These are phyloP conservation scores for Flaveria brownii DNA, from an alignment of 129 eudicot species.

Conservation along the genomic window DNA sequence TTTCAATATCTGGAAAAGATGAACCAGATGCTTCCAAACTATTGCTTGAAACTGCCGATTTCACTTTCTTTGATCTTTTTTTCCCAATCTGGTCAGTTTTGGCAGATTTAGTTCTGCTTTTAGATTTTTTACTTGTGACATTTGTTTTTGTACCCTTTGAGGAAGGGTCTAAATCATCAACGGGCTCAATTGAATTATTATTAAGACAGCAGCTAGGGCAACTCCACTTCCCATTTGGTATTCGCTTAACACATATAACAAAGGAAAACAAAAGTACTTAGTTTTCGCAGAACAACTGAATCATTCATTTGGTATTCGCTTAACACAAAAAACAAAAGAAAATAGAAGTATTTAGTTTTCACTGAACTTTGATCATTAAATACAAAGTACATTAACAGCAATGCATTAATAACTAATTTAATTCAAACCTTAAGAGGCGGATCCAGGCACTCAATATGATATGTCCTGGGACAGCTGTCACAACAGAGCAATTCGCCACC, in stretches of 20 bases:
- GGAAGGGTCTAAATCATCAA: slow-evolving; percentile 33
- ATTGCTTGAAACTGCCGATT: slow-evolving; percentile 25
- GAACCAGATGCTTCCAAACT: slow-evolving; percentile 27
- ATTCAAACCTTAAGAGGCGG: slow-evolving; percentile 83
- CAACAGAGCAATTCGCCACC: slow-evolving; percentile 92
- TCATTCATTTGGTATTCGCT: too few species aligned
- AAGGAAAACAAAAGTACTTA: slow-evolving; percentile 9
- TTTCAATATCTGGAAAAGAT: slow-evolving; percentile 31
- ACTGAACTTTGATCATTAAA: neutral
- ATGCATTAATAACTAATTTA: slow-evolving; percentile 9
- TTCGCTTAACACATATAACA: slow-evolving; percentile 40
- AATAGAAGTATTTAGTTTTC: slow-evolving; percentile 3
- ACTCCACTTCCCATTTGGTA: slow-evolving; percentile 82
- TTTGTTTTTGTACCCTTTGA: slow-evolving; percentile 60
- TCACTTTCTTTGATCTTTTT: slow-evolving; percentile 50
- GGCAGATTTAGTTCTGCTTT: slow-evolving; percentile 41
- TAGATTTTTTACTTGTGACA: slow-evolving; percentile 45
- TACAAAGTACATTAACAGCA: neutral
- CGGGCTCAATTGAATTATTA: slow-evolving; percentile 29
- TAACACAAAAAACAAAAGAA: slow-evolving; percentile 18
- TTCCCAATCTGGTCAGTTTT: slow-evolving; percentile 45
- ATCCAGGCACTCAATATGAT: slow-evolving; percentile 78
- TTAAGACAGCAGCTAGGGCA: slow-evolving; percentile 61
- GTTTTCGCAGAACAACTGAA: neutral
- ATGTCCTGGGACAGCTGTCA: slow-evolving; percentile 78